A percentile compares a stretch with the other conserved stretches of the same genome.
Evolutionary conservation across 306 rosid genomes (phyloP).

Genomic region (Lotus japonicus): DNA sequence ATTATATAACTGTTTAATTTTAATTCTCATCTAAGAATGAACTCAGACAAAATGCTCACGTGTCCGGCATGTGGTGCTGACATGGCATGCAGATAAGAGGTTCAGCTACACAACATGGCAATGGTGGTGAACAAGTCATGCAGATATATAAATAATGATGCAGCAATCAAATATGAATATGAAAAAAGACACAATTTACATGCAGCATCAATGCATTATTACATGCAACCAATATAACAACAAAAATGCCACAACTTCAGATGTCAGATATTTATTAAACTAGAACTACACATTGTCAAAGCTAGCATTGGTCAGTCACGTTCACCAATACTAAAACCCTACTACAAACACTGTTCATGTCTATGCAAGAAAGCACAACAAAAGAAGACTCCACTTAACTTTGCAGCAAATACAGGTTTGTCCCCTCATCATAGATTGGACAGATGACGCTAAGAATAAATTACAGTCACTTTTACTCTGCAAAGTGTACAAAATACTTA

Average conservation of each 20-base stretch:
- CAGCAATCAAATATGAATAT: background rate
- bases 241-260: background rate
- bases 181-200: too few relatives aligned
- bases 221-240: background rate
- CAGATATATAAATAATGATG: background rate
- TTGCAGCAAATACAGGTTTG: background rate
- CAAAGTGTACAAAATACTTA: background rate
- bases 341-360: constrained; percentile 27
- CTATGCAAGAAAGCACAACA: constrained; percentile 24
- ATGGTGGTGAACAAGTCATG: too few relatives aligned
- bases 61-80: too few relatives aligned
- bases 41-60: too few relatives aligned
- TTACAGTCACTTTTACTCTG: constrained; percentile 21
- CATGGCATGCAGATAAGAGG: too few relatives aligned
- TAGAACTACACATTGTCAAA: background rate
- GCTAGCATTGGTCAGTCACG: constrained; percentile 9
- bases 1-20: too few relatives aligned
- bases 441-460: constrained; percentile 7
- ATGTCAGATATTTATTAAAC: background rate
- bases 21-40: too few relatives aligned
- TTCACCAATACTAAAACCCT: constrained; percentile 15
- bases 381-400: constrained; percentile 5
- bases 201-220: too few relatives aligned
- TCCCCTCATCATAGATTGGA: constrained; percentile 4
- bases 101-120: background rate